phyloP scores from a whole-genome alignment of 1,284 basidiomycete species.

The Farysia itapuensis region DNA sequence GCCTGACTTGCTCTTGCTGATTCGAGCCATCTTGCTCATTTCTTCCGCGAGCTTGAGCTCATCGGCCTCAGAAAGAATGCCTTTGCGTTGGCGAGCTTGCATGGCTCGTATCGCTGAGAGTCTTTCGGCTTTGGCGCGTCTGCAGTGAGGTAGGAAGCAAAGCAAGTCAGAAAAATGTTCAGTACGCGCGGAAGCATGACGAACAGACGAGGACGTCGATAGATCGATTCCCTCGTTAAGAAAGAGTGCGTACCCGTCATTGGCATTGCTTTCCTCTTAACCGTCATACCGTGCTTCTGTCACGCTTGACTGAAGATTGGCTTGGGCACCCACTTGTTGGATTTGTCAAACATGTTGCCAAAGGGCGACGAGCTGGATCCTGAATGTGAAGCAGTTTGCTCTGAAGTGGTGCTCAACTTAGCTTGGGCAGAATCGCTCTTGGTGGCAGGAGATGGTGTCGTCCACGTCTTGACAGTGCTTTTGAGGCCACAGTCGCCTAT shows the following conservation, averaged over 20 bases:
- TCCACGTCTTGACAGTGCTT: too few species aligned
- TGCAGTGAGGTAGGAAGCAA: slow-evolving; percentile 6
- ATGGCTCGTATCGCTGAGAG: slow-evolving; percentile 41
- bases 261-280: too few species aligned
- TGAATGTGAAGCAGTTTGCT: too few species aligned
- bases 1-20: slow-evolving; percentile 14
- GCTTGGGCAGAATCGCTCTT: too few species aligned
- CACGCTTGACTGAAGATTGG: slow-evolving; percentile 46
- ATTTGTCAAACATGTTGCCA: slow-evolving; percentile 39
- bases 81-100: slow-evolving; percentile 42
- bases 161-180: background rate
- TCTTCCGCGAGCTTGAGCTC: slow-evolving; percentile 45
- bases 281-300: slow-evolving; percentile 1
- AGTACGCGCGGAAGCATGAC: background rate
- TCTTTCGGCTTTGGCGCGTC: slow-evolving; percentile 44
- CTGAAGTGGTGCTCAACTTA: too few species aligned
- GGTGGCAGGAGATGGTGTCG: too few species aligned
- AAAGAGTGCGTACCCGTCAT: too few species aligned
- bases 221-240: too few species aligned
- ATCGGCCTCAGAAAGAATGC: slow-evolving; percentile 39
- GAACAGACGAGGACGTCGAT: background rate
- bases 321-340: slow-evolving; percentile 50
- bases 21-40: slow-evolving; percentile 34
- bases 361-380: slow-evolving; percentile 7
- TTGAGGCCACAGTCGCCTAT: too few species aligned